Evolutionary conservation across 352 stramenopile genomes (phyloP).

Genomic region (Heterotrichella gracilis): DNA sequence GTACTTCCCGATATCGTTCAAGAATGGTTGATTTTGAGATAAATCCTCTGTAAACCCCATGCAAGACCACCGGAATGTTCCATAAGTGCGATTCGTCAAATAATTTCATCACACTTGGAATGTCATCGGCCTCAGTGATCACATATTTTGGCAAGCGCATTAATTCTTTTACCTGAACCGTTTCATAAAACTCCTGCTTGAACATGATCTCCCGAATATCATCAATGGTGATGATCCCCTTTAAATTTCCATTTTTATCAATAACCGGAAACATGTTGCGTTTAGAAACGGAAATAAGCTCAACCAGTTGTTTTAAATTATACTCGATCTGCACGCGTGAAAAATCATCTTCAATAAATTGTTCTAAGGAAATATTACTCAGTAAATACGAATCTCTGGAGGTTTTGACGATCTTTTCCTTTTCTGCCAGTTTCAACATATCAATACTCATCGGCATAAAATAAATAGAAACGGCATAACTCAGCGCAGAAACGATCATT

Average conservation of each 20-base stretch:
- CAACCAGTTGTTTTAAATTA: neutral
- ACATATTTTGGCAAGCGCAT: neutral
- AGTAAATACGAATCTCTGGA: neutral
- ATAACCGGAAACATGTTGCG: neutral
- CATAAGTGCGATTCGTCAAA: constrained; percentile 2
- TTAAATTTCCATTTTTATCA: neutral
- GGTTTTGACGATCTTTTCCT: neutral
- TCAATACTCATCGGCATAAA: neutral
- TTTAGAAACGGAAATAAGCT: neutral
- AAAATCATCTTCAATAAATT: constrained; percentile 7
- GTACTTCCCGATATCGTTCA: neutral
- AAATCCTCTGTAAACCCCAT: neutral
- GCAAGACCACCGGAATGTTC: neutral
- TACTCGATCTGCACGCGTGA: neutral
- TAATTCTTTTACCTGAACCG: neutral
- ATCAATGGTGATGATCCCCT: neutral
- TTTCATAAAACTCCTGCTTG: neutral
- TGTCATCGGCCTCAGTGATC: neutral
- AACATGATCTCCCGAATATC: neutral
- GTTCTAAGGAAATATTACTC: neutral
- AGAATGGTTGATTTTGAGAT: constrained; percentile 2
- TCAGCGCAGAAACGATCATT: neutral
- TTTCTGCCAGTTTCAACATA: neutral
- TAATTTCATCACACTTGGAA: neutral
- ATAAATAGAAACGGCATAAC: neutral